phyloP scores from a whole-genome alignment of 2,329 filamentous ascomycete species.

The Aspergillus quadricinctus region DNA sequence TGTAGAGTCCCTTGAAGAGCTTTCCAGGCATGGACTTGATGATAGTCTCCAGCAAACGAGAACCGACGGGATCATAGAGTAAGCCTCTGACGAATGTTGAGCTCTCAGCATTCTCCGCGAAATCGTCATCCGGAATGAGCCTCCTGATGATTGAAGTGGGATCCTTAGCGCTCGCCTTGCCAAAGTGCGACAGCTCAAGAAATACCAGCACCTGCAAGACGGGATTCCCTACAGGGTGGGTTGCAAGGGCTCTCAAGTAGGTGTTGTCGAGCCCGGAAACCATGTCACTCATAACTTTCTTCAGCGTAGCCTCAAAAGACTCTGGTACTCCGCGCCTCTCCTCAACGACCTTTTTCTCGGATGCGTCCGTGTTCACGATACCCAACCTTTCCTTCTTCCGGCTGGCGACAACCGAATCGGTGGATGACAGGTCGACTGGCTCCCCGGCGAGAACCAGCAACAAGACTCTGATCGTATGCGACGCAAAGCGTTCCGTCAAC shows the following conservation, averaged over 20 bases:
- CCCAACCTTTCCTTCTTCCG: slow-evolving; percentile 86
- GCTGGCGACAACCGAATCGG: slow-evolving; percentile 76
- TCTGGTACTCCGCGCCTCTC: slow-evolving; percentile 62
- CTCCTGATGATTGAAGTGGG: slow-evolving; percentile 66
- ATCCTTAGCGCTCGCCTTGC: slow-evolving; percentile 62
- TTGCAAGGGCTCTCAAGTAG: slow-evolving; percentile 76
- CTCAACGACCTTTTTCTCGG: slow-evolving; percentile 46
- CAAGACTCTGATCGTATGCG: slow-evolving; percentile 82
- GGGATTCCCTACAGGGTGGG: slow-evolving; percentile 86
- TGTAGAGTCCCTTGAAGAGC: slow-evolving; percentile 83
- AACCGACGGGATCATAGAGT: slow-evolving; percentile 86
- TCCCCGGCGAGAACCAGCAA: slow-evolving; percentile 81
- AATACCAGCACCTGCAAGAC: slow-evolving; percentile 86
- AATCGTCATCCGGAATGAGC: slow-evolving; percentile 74
- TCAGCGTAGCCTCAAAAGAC: slow-evolving; percentile 70
- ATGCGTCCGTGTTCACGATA: slow-evolving; percentile 48
- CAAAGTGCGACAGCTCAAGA: slow-evolving; percentile 73
- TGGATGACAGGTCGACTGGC: slow-evolving; percentile 65
- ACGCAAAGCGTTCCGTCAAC: slow-evolving; percentile 83
- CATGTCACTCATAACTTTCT: slow-evolving; percentile 77
- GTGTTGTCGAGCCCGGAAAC: slow-evolving; percentile 71
- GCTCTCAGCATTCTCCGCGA: slow-evolving; percentile 67
- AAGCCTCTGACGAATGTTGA: slow-evolving; percentile 80
- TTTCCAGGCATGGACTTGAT: slow-evolving; percentile 77
- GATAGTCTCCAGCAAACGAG: slow-evolving; percentile 82